Evolutionary conservation across 116 monocot genomes (phyloP), one percentile per base, ranked within the genome.

Genomic region (Zostera marina): DNA sequence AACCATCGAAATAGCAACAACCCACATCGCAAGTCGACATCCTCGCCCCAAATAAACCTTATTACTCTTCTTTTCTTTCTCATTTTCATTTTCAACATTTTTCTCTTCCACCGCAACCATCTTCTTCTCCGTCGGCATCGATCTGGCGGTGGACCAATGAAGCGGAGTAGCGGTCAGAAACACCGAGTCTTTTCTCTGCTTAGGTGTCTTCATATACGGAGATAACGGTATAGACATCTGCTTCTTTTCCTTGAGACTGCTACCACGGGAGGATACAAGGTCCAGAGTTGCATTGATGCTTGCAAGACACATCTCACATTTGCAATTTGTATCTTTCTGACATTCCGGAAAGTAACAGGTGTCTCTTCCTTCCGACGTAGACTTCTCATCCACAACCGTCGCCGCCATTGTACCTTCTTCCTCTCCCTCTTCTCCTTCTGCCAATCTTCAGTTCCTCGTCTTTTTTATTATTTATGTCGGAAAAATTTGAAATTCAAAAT

Each of bases 241-340:
- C 22, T 26, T 26, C 54, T 24, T 13, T 57, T 68, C 54, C 54
- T 51, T 54, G 26, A 48, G 56, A n/a, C 44, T 54, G 48, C 44
- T 63, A 58, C 49, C 42, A 21, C 41, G 49, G 39, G 53, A 62
- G 45, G 79, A 77, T 58, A 89, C 14, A 66, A 93, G 84, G 69
- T 93, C 93, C 9, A 52, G 75, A 40, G 93, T 93, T 53, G 84
- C 88, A 49, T 77, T 24, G 72, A 88, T 81, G 84, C 93, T 93
- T 0, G 81, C 88, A 6, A 84, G 51, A 77, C 93, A 93, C 66
- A 93, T 88, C 23, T 81, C 75, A 70, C 88, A 93, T 48, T 68
- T 44, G 77, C 93, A 93, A 68, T 93, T 88, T 68, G 81, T 66
- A 62, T 79, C 81, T 48, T 81, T 93, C 19, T 77, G 79, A 75